Percentiles rank a stretch among this genome's conserved stretches.
Conservation (phyloP, 1,139 yeast genomes). For the Sporopachydermia cereana region DNA sequence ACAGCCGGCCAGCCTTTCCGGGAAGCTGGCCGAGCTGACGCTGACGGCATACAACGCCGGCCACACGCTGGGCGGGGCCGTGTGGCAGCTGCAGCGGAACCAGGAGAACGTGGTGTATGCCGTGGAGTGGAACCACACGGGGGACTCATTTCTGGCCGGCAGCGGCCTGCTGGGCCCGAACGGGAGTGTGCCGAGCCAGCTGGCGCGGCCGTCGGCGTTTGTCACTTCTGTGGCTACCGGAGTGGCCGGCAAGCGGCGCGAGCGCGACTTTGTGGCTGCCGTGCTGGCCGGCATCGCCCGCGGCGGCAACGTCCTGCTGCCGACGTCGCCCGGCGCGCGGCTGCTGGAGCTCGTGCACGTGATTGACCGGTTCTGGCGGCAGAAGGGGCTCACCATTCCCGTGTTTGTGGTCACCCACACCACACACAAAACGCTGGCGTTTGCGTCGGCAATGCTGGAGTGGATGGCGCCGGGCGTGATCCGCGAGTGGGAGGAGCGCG, state of each 20-base stretch:
- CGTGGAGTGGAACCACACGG: slow-evolving; percentile 91
- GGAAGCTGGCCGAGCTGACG: slow-evolving; percentile 47
- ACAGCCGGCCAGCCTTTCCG: slow-evolving; percentile 53
- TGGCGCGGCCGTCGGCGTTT: slow-evolving; percentile 73
- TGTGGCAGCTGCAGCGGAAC: slow-evolving; percentile 68
- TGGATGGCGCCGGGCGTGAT: slow-evolving; percentile 85
- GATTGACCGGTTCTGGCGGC: slow-evolving; percentile 47
- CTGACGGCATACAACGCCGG: slow-evolving; percentile 88
- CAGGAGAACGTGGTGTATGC: slow-evolving; percentile 78
- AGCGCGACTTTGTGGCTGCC: slow-evolving; percentile 44
- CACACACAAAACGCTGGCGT: slow-evolving; percentile 67
- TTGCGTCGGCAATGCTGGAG: slow-evolving; percentile 83
- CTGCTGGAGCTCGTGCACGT: slow-evolving; percentile 68
- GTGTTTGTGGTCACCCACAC: slow-evolving; percentile 66
- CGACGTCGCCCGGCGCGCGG: slow-evolving; percentile 76
- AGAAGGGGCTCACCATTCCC: slow-evolving; percentile 43
- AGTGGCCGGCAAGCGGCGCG: slow-evolving; percentile 53
- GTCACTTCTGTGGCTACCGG: slow-evolving; percentile 63
- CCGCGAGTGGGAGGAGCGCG: slow-evolving; percentile 69
- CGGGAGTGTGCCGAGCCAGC: slow-evolving; percentile 48
- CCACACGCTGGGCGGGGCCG: slow-evolving; percentile 83
- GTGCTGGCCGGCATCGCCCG: slow-evolving; percentile 55
- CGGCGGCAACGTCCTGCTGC: slow-evolving; percentile 71
- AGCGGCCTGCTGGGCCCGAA: slow-evolving; percentile 53
- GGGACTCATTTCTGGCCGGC: slow-evolving; percentile 70